Base-by-base conservation (phyloP, 345 rosid species). In the Populus ilicifolia region DNA sequence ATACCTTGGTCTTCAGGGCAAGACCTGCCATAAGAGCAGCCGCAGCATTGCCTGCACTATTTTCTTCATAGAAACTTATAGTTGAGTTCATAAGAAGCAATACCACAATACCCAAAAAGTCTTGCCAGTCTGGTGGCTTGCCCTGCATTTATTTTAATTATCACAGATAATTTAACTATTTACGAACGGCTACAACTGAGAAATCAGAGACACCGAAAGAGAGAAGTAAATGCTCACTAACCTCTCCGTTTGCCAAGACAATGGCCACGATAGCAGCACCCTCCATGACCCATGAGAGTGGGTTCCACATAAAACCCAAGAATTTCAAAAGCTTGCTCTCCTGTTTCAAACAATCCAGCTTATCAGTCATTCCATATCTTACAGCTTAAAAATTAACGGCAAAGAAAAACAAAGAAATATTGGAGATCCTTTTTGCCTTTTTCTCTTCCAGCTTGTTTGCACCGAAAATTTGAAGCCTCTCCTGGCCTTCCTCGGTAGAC, bases 361-460 rank as follows among this genome's bases (percentile, higher is more conserved):
- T 13, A 16, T 30, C 1, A 10, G 29, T 30, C 36, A 21, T 6
- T 18, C 10, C 17, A 5, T 38, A 38, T 20, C 23, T 30, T 8
- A 33, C 2, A 36, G 0, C 9, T 8, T 5, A 1, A 69, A 20
- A 54, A n/a, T 8, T 35, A 13, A 14, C 14, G 25, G 29, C 7
- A 59, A 44, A n/a, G 10, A 3, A 23, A 35, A 25, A 44, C 4
- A 23, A 27, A 23, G 20, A 16, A 44, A 50, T 18, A 17, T 2
- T 52, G 2, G 29, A 41, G 52, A 48, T 16, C 17, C 41, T 61
- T 9, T n/a, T n/a, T 82, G 74, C 87, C 75, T 85, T 85, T 80
- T 91, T 95, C 90, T 95, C 99, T 83, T 95, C 98, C 5, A 95
- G 96, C 85, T 95, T 95, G 89, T 95, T 95, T 71, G 86, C 92